phyloP scores from a whole-genome alignment of 108 stramenopile genomes.

The Nitzschia inconspicua region DNA sequence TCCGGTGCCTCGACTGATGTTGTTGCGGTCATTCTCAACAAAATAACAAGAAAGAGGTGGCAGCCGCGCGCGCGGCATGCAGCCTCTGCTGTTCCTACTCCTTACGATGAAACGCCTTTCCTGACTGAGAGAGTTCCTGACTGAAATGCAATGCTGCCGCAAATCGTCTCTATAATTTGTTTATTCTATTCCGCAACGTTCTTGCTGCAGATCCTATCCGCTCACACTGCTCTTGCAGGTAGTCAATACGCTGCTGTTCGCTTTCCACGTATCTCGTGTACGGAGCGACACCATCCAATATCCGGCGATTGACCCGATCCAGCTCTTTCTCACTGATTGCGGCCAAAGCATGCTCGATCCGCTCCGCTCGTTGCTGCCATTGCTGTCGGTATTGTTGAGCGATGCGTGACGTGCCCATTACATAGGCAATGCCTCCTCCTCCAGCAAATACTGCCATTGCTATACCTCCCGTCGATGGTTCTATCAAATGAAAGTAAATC shows the following conservation, averaged over 20 bases:
- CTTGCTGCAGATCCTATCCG: slow-evolving; percentile 27
- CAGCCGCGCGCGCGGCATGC: too few relatives aligned
- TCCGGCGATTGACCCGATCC: slow-evolving; percentile 39
- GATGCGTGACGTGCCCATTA: slow-evolving; percentile 26
- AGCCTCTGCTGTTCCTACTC: too few relatives aligned
- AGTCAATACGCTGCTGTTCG: slow-evolving; percentile 43
- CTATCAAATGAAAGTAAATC: slow-evolving; percentile 18
- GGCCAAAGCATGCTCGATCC: slow-evolving; percentile 37
- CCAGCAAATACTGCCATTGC: slow-evolving; percentile 10
- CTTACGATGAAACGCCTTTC: too few relatives aligned
- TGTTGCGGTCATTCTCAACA: too few relatives aligned
- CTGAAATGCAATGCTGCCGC: too few relatives aligned
- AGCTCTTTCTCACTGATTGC: slow-evolving; percentile 39
- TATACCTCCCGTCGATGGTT: slow-evolving; percentile 24
- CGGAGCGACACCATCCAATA: slow-evolving; percentile 59
- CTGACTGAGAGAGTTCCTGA: too few relatives aligned
- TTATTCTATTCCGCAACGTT: slow-evolving; percentile 50
- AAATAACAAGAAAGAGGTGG: too few relatives aligned
- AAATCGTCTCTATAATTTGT: too few relatives aligned
- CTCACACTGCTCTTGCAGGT: slow-evolving; percentile 47
- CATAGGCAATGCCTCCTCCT: slow-evolving; percentile 23
- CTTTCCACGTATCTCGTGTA: slow-evolving; percentile 64
- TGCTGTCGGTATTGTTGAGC: slow-evolving; percentile 27
- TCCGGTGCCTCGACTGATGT: too few relatives aligned
- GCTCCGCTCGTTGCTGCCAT: slow-evolving; percentile 31